phyloP scores from a whole-genome alignment of 1,139 yeast genomes.

The Ashbya aceris region DNA sequence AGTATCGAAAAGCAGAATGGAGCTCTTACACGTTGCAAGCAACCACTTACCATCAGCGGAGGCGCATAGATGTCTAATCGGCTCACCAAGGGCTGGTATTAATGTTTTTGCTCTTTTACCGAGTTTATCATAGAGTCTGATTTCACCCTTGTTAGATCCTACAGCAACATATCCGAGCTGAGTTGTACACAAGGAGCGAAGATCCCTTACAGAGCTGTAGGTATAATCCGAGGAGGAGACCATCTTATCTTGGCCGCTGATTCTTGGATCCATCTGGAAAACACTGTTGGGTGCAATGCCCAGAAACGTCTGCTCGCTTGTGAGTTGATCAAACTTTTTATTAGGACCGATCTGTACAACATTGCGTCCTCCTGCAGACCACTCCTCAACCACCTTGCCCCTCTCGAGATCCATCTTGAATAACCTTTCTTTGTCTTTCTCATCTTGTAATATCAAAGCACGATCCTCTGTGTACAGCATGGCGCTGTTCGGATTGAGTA shows the following conservation, averaged over 20 bases:
- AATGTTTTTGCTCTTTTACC: constrained; percentile 71
- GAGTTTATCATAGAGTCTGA: constrained; percentile 59
- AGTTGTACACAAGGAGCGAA: constrained; percentile 62
- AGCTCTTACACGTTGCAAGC: constrained; percentile 67
- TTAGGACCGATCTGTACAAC: constrained; percentile 57
- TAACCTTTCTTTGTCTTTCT: constrained; percentile 36
- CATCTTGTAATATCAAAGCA: constrained; percentile 54
- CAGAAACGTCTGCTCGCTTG: constrained; percentile 61
- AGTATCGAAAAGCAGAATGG: constrained; percentile 59
- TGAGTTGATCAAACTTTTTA: constrained; percentile 61
- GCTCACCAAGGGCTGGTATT: constrained; percentile 75
- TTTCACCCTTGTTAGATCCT: constrained; percentile 66
- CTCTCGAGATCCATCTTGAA: constrained; percentile 70
- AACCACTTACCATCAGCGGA: constrained; percentile 79
- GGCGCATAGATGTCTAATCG: constrained; percentile 55
- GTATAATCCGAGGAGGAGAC: constrained; percentile 46
- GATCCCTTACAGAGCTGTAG: constrained; percentile 47
- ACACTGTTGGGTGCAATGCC: constrained; percentile 60
- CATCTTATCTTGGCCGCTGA: constrained; percentile 42
- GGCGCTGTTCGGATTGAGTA: constrained; percentile 50
- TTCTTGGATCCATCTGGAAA: constrained; percentile 72
- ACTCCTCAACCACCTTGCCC: constrained; percentile 77
- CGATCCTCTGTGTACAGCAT: constrained; percentile 73
- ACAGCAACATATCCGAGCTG: constrained; percentile 67
- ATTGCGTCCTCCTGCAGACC: constrained; percentile 47